A percentile compares a stretch with the other conserved stretches of the same genome.
These are phyloP conservation scores for Vanilla planifolia DNA, from an alignment of 106 monocot genomes.

Conservation along the genomic window DNA sequence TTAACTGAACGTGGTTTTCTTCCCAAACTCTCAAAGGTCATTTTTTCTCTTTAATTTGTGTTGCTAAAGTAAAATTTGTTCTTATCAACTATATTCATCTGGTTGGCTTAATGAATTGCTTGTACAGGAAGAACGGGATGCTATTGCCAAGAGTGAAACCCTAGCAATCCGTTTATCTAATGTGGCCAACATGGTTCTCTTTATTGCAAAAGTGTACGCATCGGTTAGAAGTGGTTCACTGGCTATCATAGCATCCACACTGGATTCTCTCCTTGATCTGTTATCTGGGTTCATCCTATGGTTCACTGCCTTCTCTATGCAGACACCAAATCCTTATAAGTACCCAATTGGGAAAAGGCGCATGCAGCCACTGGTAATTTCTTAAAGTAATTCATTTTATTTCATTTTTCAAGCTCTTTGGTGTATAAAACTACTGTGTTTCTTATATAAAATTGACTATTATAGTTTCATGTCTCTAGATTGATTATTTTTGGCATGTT, in stretches of 20 bases:
- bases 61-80: background rate
- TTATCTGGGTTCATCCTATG: conserved; percentile 96
- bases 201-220: conserved; percentile 95
- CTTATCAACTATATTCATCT: too few relatives aligned
- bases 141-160: conserved; percentile 66
- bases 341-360: conserved; percentile 97
- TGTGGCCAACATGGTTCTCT: conserved; percentile 78
- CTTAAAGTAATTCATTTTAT: too few relatives aligned
- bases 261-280: conserved; percentile 98
- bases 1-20: conserved; percentile 78
- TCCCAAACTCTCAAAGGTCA: conserved; percentile 73
- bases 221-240: conserved; percentile 87
- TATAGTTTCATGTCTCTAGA: too few relatives aligned
- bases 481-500: too few relatives aligned
- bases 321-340: conserved; percentile 81
- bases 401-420: too few relatives aligned
- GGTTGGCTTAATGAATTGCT: background rate
- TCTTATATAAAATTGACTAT: background rate
- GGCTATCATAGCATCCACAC: conserved; percentile 92
- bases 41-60: background rate
- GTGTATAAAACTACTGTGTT: background rate
- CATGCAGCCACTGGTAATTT: conserved; percentile 89
- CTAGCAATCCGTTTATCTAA: conserved; percentile 82
- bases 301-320: conserved; percentile 97
- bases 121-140: conserved; percentile 80